phyloP scores from a whole-genome alignment of 148 eudicot species.

The Vaccinium vitisidaea region DNA sequence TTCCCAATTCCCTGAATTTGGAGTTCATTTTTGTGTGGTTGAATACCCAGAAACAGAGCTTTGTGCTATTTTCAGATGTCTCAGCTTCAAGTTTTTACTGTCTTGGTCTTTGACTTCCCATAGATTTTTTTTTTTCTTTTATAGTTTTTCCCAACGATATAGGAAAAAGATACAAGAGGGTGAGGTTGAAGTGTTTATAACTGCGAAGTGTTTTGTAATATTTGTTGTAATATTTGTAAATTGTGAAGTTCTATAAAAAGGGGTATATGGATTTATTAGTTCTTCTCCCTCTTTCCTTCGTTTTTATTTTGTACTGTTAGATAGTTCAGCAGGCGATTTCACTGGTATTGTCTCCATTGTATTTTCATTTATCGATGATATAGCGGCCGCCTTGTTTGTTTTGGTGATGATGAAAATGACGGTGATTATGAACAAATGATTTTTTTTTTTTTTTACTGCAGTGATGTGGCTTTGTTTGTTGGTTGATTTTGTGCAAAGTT shows the following conservation, averaged over 20 bases:
- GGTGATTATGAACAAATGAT: too few relatives aligned
- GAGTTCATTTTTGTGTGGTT: background rate
- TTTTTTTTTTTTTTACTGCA: background rate
- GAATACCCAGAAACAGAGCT: background rate
- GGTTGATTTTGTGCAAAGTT: too few relatives aligned
- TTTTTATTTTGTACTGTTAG: background rate
- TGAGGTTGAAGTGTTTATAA: too few relatives aligned
- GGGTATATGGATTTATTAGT: background rate
- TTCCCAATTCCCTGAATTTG: background rate
- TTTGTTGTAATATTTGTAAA: background rate
- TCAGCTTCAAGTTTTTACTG: background rate
- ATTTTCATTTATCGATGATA: too few relatives aligned
- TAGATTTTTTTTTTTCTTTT: background rate
- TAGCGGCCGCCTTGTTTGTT: background rate
- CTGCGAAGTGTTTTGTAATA: too few relatives aligned
- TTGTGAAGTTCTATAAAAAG: background rate
- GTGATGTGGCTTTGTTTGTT: too few relatives aligned
- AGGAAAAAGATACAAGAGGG: too few relatives aligned
- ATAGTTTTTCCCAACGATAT: background rate
- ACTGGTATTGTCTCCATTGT: too few relatives aligned
- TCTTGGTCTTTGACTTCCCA: too few relatives aligned
- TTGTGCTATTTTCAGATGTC: background rate
- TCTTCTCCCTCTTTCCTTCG: background rate
- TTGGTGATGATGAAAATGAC: background rate
- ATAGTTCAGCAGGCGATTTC: background rate